phyloP scores from a whole-genome alignment of 805 yeast genomes.

The Wickerhamomyces pijperi region DNA sequence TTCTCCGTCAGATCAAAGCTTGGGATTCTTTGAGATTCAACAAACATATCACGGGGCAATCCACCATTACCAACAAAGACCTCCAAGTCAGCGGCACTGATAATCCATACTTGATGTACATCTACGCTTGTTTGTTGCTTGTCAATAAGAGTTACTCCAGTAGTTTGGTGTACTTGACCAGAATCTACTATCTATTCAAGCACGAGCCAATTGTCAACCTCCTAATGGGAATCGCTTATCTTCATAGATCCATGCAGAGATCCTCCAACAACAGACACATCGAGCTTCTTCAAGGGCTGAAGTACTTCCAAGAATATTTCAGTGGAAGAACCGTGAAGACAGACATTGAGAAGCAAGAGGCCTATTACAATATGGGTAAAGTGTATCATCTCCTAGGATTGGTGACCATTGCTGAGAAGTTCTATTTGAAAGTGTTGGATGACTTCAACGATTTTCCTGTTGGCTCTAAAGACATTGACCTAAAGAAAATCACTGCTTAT shows the following conservation, averaged over 20 bases:
- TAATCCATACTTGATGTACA: slow-evolving; percentile 59
- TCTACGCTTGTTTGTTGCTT: slow-evolving; percentile 73
- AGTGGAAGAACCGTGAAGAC: slow-evolving; percentile 33
- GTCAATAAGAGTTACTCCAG: slow-evolving; percentile 77
- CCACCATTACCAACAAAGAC: slow-evolving; percentile 50
- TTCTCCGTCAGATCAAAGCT: slow-evolving; percentile 83
- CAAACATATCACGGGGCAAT: slow-evolving; percentile 63
- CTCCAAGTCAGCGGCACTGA: slow-evolving; percentile 33
- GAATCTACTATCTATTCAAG: slow-evolving; percentile 56
- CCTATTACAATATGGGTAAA: slow-evolving; percentile 73
- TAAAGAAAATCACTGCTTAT: slow-evolving; percentile 76
- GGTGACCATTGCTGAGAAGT: slow-evolving; percentile 57
- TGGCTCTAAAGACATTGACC: slow-evolving; percentile 39
- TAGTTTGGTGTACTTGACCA: slow-evolving; percentile 63
- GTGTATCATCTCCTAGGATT: slow-evolving; percentile 78
- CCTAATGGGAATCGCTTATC: slow-evolving; percentile 65
- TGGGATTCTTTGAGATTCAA: slow-evolving; percentile 56
- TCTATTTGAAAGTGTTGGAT: slow-evolving; percentile 57
- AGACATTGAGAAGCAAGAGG: slow-evolving; percentile 56
- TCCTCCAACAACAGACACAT: slow-evolving; percentile 76
- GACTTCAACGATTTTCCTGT: slow-evolving; percentile 23
- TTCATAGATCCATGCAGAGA: slow-evolving; percentile 88
- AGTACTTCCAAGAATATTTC: slow-evolving; percentile 64
- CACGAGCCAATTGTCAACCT: slow-evolving; percentile 74
- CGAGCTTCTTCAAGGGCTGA: slow-evolving; percentile 79